These are phyloP conservation scores for Pseudonitzschia multiseries DNA, from an alignment of 108 stramenopile species.

Conservation along the genomic window DNA sequence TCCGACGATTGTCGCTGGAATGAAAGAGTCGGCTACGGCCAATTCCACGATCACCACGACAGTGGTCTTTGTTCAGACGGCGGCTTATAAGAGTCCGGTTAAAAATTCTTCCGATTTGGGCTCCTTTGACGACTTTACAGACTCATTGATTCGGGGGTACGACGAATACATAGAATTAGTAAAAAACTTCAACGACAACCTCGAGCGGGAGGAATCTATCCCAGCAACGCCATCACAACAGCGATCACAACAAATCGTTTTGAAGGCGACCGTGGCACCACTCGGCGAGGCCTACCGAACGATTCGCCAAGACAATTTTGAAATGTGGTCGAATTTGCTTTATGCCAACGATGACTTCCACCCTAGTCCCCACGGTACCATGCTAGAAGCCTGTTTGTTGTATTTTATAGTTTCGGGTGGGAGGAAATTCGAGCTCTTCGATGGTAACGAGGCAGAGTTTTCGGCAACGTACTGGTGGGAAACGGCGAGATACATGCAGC, in stretches of 20 bases:
- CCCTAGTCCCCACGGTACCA: constrained; percentile 72
- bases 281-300: constrained; percentile 59
- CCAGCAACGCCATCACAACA: too few species aligned
- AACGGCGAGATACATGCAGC: constrained; percentile 40
- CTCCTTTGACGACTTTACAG: constrained; percentile 52
- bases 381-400: constrained; percentile 67
- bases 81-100: constrained; percentile 54
- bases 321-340: constrained; percentile 19
- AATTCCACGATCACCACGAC: neutral
- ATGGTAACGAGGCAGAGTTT: constrained; percentile 26
- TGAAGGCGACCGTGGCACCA: constrained; percentile 50
- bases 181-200: constrained; percentile 15
- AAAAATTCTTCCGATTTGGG: constrained; percentile 59
- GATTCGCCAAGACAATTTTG: neutral
- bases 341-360: constrained; percentile 72
- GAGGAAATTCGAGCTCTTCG: constrained; percentile 11
- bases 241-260: neutral
- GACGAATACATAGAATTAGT: constrained; percentile 23
- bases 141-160: constrained; percentile 44
- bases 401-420: constrained; percentile 51
- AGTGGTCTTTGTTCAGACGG: constrained; percentile 57
- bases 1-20: constrained; percentile 38
- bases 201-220: too few species aligned
- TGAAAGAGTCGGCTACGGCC: neutral
- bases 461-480: constrained; percentile 41